Percentiles rank a stretch among this genome's conserved stretches.
Evolutionary conservation across 75 land plant genomes (phyloP).

Genomic region (Pinus albicaulis): DNA sequence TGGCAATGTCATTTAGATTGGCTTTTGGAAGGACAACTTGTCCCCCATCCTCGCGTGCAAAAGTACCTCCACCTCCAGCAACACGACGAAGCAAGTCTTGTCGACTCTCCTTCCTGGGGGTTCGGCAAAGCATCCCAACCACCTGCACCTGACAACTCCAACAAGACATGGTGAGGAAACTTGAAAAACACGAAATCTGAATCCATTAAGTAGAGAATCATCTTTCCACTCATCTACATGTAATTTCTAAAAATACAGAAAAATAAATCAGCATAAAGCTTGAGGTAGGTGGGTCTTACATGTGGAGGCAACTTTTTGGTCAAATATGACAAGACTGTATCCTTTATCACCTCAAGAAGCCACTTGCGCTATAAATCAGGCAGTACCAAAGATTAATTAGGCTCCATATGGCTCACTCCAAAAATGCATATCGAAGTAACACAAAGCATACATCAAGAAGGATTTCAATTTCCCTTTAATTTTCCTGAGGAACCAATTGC

Average conservation of each 20-base stretch:
- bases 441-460: no score
- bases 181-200: background rate
- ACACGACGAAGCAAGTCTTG: slow-evolving; percentile 85
- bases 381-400: no score
- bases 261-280: background rate
- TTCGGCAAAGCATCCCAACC: slow-evolving; percentile 91
- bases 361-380: no score
- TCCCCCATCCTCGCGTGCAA: slow-evolving; percentile 59
- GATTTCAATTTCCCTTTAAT: no score
- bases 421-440: no score
- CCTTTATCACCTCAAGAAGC: slow-evolving; percentile 83
- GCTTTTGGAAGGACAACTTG: slow-evolving; percentile 81
- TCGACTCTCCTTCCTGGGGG: slow-evolving; percentile 86
- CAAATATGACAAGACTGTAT: slow-evolving; percentile 86
- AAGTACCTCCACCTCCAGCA: slow-evolving; percentile 97
- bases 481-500: no score
- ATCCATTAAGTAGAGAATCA: background rate
- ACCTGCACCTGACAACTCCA: slow-evolving; percentile 74
- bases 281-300: slow-evolving; percentile 36
- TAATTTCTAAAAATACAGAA: background rate
- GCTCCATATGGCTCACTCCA: no score
- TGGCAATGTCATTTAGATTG: slow-evolving; percentile 89
- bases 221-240: background rate
- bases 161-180: background rate
- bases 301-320: slow-evolving; percentile 88